These are phyloP conservation scores for Martiniozyma asiatica DNA, from an alignment of 1,139 yeast species.

Conservation along the genomic window DNA sequence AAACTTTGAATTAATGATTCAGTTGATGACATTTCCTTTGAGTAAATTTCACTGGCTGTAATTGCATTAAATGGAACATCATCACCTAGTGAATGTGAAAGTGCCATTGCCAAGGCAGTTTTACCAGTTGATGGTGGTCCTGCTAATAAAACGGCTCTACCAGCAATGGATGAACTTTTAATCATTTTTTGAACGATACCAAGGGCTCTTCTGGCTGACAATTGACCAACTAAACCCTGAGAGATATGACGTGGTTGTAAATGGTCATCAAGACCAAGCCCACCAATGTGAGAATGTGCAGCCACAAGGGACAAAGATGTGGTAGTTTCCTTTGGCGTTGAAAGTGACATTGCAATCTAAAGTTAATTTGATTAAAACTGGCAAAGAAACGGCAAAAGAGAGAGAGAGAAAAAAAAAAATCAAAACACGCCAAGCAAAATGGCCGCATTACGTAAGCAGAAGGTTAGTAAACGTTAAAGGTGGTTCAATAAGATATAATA, in stretches of 20 bases:
- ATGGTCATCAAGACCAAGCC: slow-evolving; percentile 86
- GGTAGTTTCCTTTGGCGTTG: neutral
- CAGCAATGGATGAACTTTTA: slow-evolving; percentile 89
- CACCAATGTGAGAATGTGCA: slow-evolving; percentile 94
- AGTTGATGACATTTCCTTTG: slow-evolving; percentile 85
- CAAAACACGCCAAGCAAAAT: too few relatives aligned
- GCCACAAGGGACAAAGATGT: slow-evolving; percentile 58
- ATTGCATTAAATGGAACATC: slow-evolving; percentile 95
- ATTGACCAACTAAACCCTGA: slow-evolving; percentile 98
- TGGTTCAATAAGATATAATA: too few relatives aligned
- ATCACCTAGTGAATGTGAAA: slow-evolving; percentile 74
- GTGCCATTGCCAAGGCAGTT: slow-evolving; percentile 97
- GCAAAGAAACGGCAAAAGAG: too few relatives aligned
- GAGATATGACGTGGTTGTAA: slow-evolving; percentile 67
- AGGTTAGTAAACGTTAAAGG: too few relatives aligned
- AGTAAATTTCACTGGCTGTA: slow-evolving; percentile 88
- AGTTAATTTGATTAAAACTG: too few relatives aligned
- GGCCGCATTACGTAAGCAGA: too few relatives aligned
- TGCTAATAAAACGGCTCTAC: slow-evolving; percentile 88
- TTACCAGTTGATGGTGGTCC: slow-evolving; percentile 99
- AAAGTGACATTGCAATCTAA: neutral
- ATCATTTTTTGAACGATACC: slow-evolving; percentile 91
- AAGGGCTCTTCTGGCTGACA: slow-evolving; percentile 90
- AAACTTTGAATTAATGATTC: slow-evolving; percentile 94
- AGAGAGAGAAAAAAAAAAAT: too few relatives aligned